phyloP scores from a whole-genome alignment of 768 basidiomycete genomes.

The Pleurotus tuoliensis region DNA sequence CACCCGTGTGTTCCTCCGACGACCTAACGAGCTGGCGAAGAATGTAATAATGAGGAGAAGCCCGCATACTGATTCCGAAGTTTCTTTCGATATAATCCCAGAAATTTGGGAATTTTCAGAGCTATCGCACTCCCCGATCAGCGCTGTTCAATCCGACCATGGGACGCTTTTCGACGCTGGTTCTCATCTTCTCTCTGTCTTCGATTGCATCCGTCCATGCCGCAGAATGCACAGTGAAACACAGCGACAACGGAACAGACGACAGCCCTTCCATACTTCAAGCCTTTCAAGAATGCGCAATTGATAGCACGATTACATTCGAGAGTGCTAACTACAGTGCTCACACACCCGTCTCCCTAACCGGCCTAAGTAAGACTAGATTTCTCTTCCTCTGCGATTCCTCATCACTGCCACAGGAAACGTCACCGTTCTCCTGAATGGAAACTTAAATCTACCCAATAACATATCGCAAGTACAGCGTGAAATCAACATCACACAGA shows the following conservation, averaged over 20 bases:
- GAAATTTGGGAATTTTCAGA: neutral
- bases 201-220: slow-evolving; percentile 1
- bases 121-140: neutral
- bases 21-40: neutral
- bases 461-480: slow-evolving; percentile 39
- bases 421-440: slow-evolving; percentile 37
- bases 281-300: slow-evolving; percentile 31
- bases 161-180: neutral
- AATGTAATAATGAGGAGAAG: neutral
- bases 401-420: slow-evolving; percentile 23
- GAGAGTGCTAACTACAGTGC: slow-evolving; percentile 30
- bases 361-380: slow-evolving; percentile 23
- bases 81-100: slow-evolving; percentile 4
- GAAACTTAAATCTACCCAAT: slow-evolving; percentile 40
- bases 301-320: slow-evolving; percentile 31
- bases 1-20: slow-evolving; percentile 2
- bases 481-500: slow-evolving; percentile 31
- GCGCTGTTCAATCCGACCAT: neutral
- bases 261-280: slow-evolving; percentile 30
- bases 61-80: neutral
- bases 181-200: neutral
- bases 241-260: slow-evolving; percentile 25
- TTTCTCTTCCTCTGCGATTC: neutral
- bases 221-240: slow-evolving; percentile 23
- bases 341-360: slow-evolving; percentile 30